These are phyloP conservation scores for Gonium pectorale DNA, from an alignment of 139 green algal species.

Conservation along the genomic window DNA sequence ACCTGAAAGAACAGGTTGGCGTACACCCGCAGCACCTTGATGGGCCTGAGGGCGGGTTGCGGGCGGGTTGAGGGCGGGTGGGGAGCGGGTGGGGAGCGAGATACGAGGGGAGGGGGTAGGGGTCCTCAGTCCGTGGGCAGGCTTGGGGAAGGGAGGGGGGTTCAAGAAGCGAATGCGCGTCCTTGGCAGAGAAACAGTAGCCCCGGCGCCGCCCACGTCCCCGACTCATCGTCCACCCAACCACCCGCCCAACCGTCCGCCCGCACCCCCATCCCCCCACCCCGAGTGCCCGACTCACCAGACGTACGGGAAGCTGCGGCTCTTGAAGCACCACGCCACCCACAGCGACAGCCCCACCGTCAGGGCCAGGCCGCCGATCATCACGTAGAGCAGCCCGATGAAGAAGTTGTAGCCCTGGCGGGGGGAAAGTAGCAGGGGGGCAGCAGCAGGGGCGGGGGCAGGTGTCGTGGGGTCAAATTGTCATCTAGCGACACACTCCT, in stretches of 20 bases:
- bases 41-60: slow-evolving; percentile 17
- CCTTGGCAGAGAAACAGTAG: too few species aligned
- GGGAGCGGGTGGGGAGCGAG: background rate
- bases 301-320: slow-evolving; percentile 34
- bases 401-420: slow-evolving; percentile 37
- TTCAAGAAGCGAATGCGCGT: too few species aligned
- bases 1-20: slow-evolving; percentile 45
- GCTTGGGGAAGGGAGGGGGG: too few species aligned
- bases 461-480: too few species aligned
- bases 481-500: too few species aligned
- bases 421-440: background rate
- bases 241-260: too few species aligned
- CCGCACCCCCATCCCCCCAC: too few species aligned
- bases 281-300: background rate
- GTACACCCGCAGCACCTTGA: slow-evolving; percentile 42
- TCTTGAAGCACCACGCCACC: slow-evolving; percentile 51
- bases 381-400: slow-evolving; percentile 28
- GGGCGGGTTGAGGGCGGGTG: background rate
- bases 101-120: too few species aligned
- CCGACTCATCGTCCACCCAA: too few species aligned
- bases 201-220: too few species aligned
- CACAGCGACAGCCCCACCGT: slow-evolving; percentile 44
- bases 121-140: too few species aligned
- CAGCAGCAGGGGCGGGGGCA: background rate
- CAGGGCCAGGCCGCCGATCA: slow-evolving; percentile 11